phyloP scores from a whole-genome alignment of 768 basidiomycete genomes.

The Lentinula raphanica region DNA sequence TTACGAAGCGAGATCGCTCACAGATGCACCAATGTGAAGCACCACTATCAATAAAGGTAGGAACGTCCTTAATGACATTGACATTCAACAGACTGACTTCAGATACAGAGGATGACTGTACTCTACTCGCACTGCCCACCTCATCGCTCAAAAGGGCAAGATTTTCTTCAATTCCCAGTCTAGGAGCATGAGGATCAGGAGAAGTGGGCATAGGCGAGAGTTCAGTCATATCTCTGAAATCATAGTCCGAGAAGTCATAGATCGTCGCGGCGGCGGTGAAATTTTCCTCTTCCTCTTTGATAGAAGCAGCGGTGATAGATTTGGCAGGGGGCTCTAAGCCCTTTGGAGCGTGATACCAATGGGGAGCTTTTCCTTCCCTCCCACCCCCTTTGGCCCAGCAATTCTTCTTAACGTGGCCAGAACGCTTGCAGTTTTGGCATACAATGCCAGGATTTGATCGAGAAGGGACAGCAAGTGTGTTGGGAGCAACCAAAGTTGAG shows the following conservation, averaged over 20 bases:
- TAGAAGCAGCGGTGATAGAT: too few species aligned
- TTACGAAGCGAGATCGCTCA: background rate
- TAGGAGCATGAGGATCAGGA: background rate
- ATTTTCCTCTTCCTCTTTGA: background rate
- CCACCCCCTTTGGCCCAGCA: too few species aligned
- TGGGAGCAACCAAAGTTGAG: background rate
- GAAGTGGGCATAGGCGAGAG: too few species aligned
- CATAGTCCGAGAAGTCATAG: background rate
- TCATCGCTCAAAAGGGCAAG: background rate
- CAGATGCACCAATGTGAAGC: background rate
- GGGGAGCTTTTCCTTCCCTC: too few species aligned
- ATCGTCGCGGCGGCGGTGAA: background rate
- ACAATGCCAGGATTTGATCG: too few species aligned
- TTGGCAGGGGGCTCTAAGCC: too few species aligned
- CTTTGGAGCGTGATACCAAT: too few species aligned
- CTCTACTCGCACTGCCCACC: background rate
- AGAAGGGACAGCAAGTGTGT: background rate
- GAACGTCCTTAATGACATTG: background rate
- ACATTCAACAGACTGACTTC: too few species aligned
- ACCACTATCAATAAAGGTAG: background rate
- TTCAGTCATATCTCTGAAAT: background rate
- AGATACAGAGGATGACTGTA: background rate
- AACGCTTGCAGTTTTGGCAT: too few species aligned
- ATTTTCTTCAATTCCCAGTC: background rate
- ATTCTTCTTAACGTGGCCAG: too few species aligned